phyloP scores from a whole-genome alignment of 1,139 yeast genomes.

The Candida tropicalis region DNA sequence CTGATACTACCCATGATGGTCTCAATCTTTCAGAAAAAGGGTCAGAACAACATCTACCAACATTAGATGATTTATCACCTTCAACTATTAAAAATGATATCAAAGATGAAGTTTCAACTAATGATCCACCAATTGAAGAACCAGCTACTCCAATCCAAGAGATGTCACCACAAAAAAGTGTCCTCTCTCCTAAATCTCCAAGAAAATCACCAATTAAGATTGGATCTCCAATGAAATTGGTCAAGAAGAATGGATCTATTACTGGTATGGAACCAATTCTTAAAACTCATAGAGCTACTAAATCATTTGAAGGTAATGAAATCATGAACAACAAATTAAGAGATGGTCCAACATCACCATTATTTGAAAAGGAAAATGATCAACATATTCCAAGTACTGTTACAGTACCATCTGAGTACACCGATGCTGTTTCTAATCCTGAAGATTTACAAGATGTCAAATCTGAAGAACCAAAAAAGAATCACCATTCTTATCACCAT shows the following conservation, averaged over 20 bases:
- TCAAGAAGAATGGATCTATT: conserved; percentile 33
- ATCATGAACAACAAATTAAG: conserved; percentile 30
- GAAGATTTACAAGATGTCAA: background rate
- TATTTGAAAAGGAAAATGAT: conserved; percentile 9
- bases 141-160: conserved; percentile 5
- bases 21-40: too few relatives aligned
- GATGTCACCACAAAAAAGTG: background rate
- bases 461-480: too few relatives aligned
- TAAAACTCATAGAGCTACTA: conserved; percentile 7
- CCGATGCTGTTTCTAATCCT: conserved; percentile 16
- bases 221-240: conserved; percentile 41
- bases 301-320: conserved; percentile 22
- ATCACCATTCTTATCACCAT: too few relatives aligned
- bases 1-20: background rate
- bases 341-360: conserved; percentile 15
- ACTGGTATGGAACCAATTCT: conserved; percentile 25
- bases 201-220: conserved; percentile 40
- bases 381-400: conserved; percentile 26
- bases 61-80: background rate
- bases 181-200: conserved; percentile 10
- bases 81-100: background rate
- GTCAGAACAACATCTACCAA: background rate
- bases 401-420: conserved; percentile 32
- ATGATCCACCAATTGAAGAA: background rate
- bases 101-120: conserved; percentile 7